Evolutionary conservation across 352 stramenopile species (phyloP).

Genomic region (Proteromonas lacertae): DNA sequence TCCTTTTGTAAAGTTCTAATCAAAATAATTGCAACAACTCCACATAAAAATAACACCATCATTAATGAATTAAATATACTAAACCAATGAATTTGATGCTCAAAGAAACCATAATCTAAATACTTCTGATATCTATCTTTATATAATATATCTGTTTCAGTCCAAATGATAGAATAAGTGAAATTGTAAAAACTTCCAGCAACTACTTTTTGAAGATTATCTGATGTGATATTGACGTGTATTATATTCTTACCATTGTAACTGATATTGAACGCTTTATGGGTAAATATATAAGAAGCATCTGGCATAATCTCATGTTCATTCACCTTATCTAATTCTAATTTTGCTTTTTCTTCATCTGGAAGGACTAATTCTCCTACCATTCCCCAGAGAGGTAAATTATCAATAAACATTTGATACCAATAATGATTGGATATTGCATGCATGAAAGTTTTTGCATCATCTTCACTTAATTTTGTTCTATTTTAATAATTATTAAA

Average conservation of each 20-base stretch:
- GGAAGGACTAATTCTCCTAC: slow-evolving; percentile 75
- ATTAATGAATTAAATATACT: slow-evolving; percentile 88
- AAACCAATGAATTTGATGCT: slow-evolving; percentile 95
- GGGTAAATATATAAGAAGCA: slow-evolving; percentile 51
- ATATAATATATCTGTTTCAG: slow-evolving; percentile 50
- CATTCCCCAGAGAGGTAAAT: slow-evolving; percentile 86
- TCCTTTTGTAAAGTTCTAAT: slow-evolving; percentile 63
- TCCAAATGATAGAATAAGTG: slow-evolving; percentile 56
- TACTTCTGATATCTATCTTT: slow-evolving; percentile 82
- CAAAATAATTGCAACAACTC: slow-evolving; percentile 61
- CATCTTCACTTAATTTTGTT: slow-evolving; percentile 5
- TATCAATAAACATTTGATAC: slow-evolving; percentile 94
- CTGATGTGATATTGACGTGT: slow-evolving; percentile 81
- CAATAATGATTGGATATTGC: slow-evolving; percentile 30
- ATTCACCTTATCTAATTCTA: slow-evolving; percentile 5
- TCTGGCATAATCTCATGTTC: neutral
- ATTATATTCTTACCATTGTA: slow-evolving; percentile 88
- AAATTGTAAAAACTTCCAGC: slow-evolving; percentile 34
- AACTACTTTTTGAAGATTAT: slow-evolving; percentile 25
- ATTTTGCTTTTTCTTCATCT: slow-evolving; percentile 30
- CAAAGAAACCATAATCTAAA: slow-evolving; percentile 93
- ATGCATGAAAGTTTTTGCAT: slow-evolving; percentile 7
- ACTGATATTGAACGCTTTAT: slow-evolving; percentile 69
- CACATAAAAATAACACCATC: slow-evolving; percentile 80
- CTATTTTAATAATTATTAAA: slow-evolving; percentile 3